phyloP scores from a whole-genome alignment of 192 early-diverging fungal species.

The Chytriomyces hyalinus region DNA sequence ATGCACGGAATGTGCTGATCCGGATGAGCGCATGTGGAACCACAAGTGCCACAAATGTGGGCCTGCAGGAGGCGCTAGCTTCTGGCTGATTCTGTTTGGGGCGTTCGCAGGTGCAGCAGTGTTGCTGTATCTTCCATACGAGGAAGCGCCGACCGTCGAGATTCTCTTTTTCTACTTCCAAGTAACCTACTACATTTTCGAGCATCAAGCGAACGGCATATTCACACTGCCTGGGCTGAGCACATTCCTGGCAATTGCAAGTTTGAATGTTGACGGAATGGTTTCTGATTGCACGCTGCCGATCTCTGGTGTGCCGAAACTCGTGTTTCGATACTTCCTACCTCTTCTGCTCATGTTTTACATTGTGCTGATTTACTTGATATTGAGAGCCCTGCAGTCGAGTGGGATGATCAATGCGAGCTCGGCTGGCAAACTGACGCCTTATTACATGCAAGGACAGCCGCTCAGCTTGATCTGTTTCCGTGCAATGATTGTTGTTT shows the following conservation, averaged over 20 bases:
- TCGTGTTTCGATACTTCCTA: constrained; percentile 26
- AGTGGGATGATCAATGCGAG: not conserved
- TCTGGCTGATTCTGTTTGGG: constrained; percentile 14
- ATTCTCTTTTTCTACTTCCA: constrained; percentile 35
- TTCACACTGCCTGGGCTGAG: not conserved
- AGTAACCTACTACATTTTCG: constrained; percentile 18
- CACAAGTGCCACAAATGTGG: constrained; percentile 14
- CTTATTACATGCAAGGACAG: constrained; percentile 20
- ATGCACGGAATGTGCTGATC: constrained; percentile 28
- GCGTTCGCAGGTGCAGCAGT: constrained; percentile 1
- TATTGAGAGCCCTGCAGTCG: not conserved
- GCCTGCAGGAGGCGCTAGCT: not conserved
- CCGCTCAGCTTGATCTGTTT: constrained; percentile 22
- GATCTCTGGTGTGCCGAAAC: constrained; percentile 20
- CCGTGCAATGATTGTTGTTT: not conserved
- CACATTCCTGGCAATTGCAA: constrained; percentile 20
- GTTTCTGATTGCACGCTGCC: constrained; percentile 17
- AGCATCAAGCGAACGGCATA: not conserved
- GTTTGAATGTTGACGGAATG: constrained; percentile 25
- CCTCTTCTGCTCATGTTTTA: constrained; percentile 11
- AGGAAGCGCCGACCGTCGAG: constrained; percentile 28
- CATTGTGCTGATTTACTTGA: constrained; percentile 3
- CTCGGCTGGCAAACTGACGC: not conserved
- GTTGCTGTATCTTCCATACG: constrained; percentile 14
- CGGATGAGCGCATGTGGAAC: constrained; percentile 1